Base-by-base conservation (phyloP, 2,329 filamentous ascomycete species). In the Myriangium duriaei region DNA sequence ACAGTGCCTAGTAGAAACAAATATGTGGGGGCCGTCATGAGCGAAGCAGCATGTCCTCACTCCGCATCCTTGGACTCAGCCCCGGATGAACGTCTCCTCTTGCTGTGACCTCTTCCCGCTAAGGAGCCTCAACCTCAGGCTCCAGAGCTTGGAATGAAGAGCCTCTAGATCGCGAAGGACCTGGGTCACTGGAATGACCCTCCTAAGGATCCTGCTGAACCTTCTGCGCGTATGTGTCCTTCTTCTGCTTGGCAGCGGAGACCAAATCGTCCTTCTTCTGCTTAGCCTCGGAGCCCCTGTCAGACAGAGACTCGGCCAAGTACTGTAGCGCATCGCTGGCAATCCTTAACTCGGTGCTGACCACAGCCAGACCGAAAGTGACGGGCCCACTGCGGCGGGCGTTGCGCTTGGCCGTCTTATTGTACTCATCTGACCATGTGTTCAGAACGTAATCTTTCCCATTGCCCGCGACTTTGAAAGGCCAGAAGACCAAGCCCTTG, bases 401-500 rank as follows among this genome's bases (percentile, higher is more conserved):
- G 36, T 54, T 55, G 42, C 52, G 49, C 30, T 49, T 45, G 41
- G 49, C 50, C 17, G 54, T 57, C 49, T 58, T 58, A 43, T 45
- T 48, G 54, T 58, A 57, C 46, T 60, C 54, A 38, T 59, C 56
- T 24, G 50, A 42, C 48, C 51, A 60, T 13, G 55, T 57, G 32
- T 45, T 45, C 32, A 49, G 41, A 31, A 54, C 31, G 47, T 60
- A 60, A 33, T 48, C 43, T 18, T 42, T 42, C 35, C 43, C 45
- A 6, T 46, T 32, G 21, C 14, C 40, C 4, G 46, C 47, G 16
- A 47, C 14, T 19, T 42, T 44, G 43, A 51, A 49, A 6, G 57
- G 56, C 45, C 76, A 79, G 43, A 77, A 77, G 41, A 72, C 72
- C 47, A 75, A 76, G 43, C 76, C 71, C 52, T 70, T 73, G 47